Conservation (phyloP, 352 stramenopile genomes). For the Phytophthora multivora region DNA sequence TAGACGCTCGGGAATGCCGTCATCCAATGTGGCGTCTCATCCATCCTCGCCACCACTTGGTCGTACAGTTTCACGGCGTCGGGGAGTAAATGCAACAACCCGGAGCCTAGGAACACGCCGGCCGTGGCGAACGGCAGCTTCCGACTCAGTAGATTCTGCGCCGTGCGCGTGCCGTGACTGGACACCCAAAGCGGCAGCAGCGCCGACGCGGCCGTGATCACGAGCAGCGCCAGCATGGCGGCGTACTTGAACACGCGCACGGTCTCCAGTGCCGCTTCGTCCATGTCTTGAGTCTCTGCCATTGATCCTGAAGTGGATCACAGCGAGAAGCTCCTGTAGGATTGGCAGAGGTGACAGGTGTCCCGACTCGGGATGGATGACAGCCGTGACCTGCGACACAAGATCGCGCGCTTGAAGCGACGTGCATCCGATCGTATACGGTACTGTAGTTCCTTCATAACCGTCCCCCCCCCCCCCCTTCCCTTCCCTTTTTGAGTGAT, state of each 20-base stretch:
- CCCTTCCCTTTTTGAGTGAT: not conserved
- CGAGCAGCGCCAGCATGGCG: conserved; percentile 50
- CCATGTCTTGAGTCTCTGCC: conserved; percentile 15
- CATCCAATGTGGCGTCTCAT: conserved; percentile 40
- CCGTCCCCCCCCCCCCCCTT: not conserved
- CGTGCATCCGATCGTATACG: conserved; percentile 1
- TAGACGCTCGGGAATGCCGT: conserved; percentile 59
- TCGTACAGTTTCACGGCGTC: conserved; percentile 65
- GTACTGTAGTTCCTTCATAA: not conserved
- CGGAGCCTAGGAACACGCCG: conserved; percentile 67
- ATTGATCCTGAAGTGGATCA: conserved; percentile 7
- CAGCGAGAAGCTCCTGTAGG: conserved; percentile 1
- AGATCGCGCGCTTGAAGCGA: conserved; percentile 15
- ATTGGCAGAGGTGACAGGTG: conserved; percentile 11
- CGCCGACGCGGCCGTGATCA: conserved; percentile 62
- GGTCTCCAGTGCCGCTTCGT: conserved; percentile 19
- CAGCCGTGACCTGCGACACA: conserved; percentile 16
- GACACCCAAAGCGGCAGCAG: conserved; percentile 63
- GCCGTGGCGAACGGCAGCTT: conserved; percentile 72
- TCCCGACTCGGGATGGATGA: too few species aligned
- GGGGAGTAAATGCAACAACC: conserved; percentile 61
- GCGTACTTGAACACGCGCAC: conserved; percentile 58
- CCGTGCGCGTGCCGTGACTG: conserved; percentile 41
- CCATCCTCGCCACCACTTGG: conserved; percentile 41
- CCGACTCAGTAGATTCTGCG: conserved; percentile 45